A percentile compares a stretch with the other conserved stretches of the same genome.
These are phyloP conservation scores for Acer campestre DNA, from an alignment of 345 rosid genomes.

Conservation along the genomic window DNA sequence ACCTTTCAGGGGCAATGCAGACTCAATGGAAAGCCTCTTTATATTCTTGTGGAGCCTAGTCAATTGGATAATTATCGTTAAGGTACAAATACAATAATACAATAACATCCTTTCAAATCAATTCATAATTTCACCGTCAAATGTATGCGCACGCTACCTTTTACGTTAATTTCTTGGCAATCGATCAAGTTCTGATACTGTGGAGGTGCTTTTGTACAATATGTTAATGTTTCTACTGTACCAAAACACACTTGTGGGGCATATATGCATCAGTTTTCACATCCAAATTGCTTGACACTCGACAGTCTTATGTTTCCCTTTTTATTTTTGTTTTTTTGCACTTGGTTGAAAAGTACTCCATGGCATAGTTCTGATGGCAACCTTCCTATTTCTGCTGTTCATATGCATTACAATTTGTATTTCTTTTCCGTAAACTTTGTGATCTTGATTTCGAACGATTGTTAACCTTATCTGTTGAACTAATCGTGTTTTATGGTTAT, in stretches of 20 bases:
- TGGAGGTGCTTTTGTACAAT: not conserved
- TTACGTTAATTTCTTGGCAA: not conserved
- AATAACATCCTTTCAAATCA: not conserved
- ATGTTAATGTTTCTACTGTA: not conserved
- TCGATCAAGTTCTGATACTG: not conserved
- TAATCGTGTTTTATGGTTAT: not conserved
- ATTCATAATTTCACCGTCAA: not conserved
- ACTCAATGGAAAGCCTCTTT: slow-evolving; percentile 74
- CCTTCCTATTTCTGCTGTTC: not conserved
- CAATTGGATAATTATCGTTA: slow-evolving; percentile 38
- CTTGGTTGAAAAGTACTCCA: not conserved
- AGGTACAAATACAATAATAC: slow-evolving; percentile 13
- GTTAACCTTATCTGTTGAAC: not conserved
- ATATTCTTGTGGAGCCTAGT: slow-evolving; percentile 84
- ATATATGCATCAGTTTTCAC: not conserved
- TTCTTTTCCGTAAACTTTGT: not conserved
- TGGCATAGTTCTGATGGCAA: not conserved
- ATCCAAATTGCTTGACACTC: not conserved
- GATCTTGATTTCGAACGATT: not conserved
- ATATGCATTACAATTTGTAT: not conserved
- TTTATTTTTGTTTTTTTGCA: not conserved
- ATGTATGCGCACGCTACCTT: not conserved
- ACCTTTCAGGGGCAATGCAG: slow-evolving; percentile 60
- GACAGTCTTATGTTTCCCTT: not conserved
- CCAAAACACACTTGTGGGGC: not conserved